Evolutionary conservation across 2,329 filamentous ascomycete species (phyloP).

Genomic region (Fusarium verrucosum): DNA sequence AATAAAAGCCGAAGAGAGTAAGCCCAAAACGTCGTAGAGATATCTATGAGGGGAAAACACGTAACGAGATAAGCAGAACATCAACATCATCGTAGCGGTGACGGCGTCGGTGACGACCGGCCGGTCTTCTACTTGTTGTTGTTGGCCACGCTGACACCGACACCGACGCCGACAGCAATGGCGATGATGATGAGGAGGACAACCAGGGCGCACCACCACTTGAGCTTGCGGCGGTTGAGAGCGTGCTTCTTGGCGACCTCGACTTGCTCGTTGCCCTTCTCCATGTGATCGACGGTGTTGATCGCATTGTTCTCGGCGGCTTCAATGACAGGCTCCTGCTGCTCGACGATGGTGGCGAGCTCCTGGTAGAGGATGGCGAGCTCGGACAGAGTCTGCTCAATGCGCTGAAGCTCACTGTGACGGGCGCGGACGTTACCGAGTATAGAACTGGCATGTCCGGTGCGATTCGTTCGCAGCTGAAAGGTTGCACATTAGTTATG

Average conservation of each 20-base stretch:
- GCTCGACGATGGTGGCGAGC: slow-evolving; percentile 76
- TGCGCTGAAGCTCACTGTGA: slow-evolving; percentile 83
- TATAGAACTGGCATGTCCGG: slow-evolving; percentile 75
- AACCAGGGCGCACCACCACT: slow-evolving; percentile 81
- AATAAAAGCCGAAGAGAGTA: neutral
- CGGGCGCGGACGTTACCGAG: slow-evolving; percentile 82
- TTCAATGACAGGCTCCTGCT: slow-evolving; percentile 72
- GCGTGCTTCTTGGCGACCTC: slow-evolving; percentile 73
- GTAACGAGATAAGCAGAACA: slow-evolving; percentile 28
- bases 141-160: slow-evolving; percentile 58
- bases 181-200: slow-evolving; percentile 66
- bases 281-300: slow-evolving; percentile 71
- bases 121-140: slow-evolving; percentile 21
- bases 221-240: slow-evolving; percentile 74
- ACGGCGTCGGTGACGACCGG: neutral
- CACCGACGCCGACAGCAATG: slow-evolving; percentile 63
- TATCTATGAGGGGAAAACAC: slow-evolving; percentile 36
- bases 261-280: slow-evolving; percentile 75
- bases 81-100: slow-evolving; percentile 18
- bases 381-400: slow-evolving; percentile 78
- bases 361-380: slow-evolving; percentile 76
- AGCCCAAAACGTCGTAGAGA: slow-evolving; percentile 29
- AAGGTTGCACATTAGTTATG: slow-evolving; percentile 25
- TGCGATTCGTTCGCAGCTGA: slow-evolving; percentile 78
- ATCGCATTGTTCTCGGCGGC: slow-evolving; percentile 72